Base-by-base conservation (phyloP, 2,329 filamentous ascomycete genomes). In the Fusarium xylarioides region DNA sequence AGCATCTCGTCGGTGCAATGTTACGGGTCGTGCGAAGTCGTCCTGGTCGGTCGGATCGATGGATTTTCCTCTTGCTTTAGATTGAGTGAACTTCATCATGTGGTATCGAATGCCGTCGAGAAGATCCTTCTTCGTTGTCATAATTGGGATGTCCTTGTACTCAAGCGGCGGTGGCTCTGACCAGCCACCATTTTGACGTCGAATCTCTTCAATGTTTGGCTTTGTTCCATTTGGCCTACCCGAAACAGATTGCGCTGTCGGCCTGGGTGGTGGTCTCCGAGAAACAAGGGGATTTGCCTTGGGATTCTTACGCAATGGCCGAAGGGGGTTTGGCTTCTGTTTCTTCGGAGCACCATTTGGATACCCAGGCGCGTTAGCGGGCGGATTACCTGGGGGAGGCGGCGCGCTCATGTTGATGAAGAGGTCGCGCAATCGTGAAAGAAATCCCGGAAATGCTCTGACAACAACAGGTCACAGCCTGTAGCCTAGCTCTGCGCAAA, bases 1-100 rank as follows among this genome's bases (percentile, higher is more conserved):
- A 23, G 95, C 94, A 80, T 98, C 95, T 63, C 96, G 92, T 71
- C 96, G 91, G 80, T 98, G 95, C 42, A 99, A 85, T 42, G 94
- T 92, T 37, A 98, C 93, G 1, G 96, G 96, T 34, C 95, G 90
- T 23, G 93, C 92, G 79, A 98, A 99, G 57, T 97, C 91, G 11
- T 91, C 86, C 74, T 95, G 91, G 75, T 91, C 84, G 32, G 86
- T 86, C 5, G 90, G 89, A 78, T 98, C 91, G 68, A 94, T 79
- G 37, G 91, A 88, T 75, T 92, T 92, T 70, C 85, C 85, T 26
- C 80, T 81, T 15, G 82, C 77, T 76, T 90, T 91, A 57, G 88
- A 85, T 70, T 92, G 87, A 64, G 83, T 80, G 75, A 99, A 91
- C 75, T 93, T 92, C 86, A 97, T 95, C 71, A 97, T 89, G 80